Conservation (phyloP, 306 rosid species). For the Ormosia emarginata region DNA sequence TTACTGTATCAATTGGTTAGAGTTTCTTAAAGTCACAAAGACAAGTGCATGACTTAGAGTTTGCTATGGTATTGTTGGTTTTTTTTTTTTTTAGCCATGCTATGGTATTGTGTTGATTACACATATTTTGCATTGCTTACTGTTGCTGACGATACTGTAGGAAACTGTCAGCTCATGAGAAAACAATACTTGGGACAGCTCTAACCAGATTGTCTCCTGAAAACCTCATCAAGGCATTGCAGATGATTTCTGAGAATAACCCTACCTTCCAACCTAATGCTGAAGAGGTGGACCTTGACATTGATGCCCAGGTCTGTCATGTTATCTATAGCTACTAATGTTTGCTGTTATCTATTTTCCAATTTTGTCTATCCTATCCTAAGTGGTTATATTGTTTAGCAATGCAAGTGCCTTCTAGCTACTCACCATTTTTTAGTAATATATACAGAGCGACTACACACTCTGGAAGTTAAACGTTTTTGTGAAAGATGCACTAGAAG, state of each 20-base stretch:
- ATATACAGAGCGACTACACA: conserved; percentile 58
- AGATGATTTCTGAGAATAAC: conserved; percentile 53
- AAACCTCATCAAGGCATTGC: conserved; percentile 54
- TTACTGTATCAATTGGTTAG: not conserved
- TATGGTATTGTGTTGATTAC: not conserved
- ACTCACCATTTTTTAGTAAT: not conserved
- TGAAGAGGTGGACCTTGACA: conserved; percentile 62
- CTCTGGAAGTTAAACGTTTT: conserved; percentile 58
- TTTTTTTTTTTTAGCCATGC: not conserved
- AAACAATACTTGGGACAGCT: conserved; percentile 40
- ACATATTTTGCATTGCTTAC: not conserved
- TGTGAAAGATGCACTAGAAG: conserved; percentile 48
- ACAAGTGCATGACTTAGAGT: not conserved
- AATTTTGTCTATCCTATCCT: not conserved
- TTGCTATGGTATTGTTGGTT: not conserved
- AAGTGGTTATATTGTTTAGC: not conserved
- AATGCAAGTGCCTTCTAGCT: not conserved
- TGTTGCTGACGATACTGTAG: conserved; percentile 29
- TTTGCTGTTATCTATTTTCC: not conserved
- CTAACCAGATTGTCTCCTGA: conserved; percentile 53
- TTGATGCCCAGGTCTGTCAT: conserved; percentile 63
- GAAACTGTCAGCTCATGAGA: conserved; percentile 62
- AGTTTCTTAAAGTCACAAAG: not conserved
- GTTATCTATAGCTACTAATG: conserved; percentile 1
- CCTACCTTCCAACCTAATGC: conserved; percentile 58